These are phyloP conservation scores for Starmerella bombi DNA, from an alignment of 805 yeast species.

Conservation along the genomic window DNA sequence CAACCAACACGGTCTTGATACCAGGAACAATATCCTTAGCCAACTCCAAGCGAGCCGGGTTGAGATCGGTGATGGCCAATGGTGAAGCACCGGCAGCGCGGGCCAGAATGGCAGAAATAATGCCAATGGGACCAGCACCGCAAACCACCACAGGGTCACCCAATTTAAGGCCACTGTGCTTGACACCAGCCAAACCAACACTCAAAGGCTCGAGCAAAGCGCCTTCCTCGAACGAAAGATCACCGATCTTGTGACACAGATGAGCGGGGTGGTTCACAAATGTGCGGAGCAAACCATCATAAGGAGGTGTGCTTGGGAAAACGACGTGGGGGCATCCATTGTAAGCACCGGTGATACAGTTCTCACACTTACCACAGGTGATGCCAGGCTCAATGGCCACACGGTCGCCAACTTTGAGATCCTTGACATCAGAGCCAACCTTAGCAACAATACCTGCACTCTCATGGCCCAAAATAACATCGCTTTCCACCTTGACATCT, in stretches of 20 bases:
- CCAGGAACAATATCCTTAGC: conserved; percentile 38
- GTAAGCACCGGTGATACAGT: conserved; percentile 27
- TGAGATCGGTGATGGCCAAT: conserved; percentile 38
- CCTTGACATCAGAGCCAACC: conserved; percentile 37
- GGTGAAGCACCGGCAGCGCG: conserved; percentile 44
- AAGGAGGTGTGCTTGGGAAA: conserved; percentile 31
- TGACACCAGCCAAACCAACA: conserved; percentile 42
- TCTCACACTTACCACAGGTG: conserved; percentile 34
- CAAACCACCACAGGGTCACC: conserved; percentile 38
- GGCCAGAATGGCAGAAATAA: conserved; percentile 36
- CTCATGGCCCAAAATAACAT: conserved; percentile 47
- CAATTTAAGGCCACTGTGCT: conserved; percentile 35
- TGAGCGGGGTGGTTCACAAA: conserved; percentile 30
- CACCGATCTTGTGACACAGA: conserved; percentile 28
- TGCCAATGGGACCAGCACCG: conserved; percentile 53
- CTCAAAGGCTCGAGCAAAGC: conserved; percentile 44
- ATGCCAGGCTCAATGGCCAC: conserved; percentile 38
- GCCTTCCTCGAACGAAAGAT: conserved; percentile 39
- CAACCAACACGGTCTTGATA: conserved; percentile 34
- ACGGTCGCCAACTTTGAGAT: conserved; percentile 36
- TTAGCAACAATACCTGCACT: conserved; percentile 40
- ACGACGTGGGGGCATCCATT: conserved; percentile 29
- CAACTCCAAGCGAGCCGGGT: conserved; percentile 33
- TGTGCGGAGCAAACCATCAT: conserved; percentile 27
- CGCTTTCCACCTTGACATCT: conserved; percentile 43